Evolutionary conservation across 1,284 basidiomycete species (phyloP).

Genomic region (Neonothopanus nambi): DNA sequence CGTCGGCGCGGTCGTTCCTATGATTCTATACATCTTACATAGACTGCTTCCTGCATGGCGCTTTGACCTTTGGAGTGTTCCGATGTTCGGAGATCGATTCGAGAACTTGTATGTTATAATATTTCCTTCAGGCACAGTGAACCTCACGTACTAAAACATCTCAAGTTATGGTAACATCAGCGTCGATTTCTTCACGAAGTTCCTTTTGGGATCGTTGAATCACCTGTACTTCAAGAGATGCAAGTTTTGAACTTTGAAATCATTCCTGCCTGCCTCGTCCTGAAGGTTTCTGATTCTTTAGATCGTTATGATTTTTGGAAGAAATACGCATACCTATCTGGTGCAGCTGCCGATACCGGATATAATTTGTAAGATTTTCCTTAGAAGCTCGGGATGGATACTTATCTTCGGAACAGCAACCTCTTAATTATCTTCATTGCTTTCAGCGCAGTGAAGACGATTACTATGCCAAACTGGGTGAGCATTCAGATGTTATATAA

Average conservation of each 20-base stretch:
- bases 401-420: slow-evolving; percentile 13
- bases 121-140: background rate
- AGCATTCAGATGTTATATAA: no score
- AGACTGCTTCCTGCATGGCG: slow-evolving; percentile 21
- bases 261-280: background rate
- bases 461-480: slow-evolving; percentile 19
- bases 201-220: slow-evolving; percentile 25
- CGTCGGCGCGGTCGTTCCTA: slow-evolving; percentile 22
- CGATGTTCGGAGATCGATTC: slow-evolving; percentile 16
- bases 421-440: slow-evolving; percentile 28
- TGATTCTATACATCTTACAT: slow-evolving; percentile 22
- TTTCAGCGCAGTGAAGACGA: slow-evolving; percentile 22
- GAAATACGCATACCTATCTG: slow-evolving; percentile 25
- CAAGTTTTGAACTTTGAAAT: background rate
- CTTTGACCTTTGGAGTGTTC: slow-evolving; percentile 25
- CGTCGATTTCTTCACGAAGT: slow-evolving; percentile 22
- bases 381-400: no score
- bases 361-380: slow-evolving; percentile 25
- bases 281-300: background rate
- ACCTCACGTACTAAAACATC: slow-evolving; percentile 1
- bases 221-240: slow-evolving; percentile 27
- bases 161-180: slow-evolving; percentile 23
- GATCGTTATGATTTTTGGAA: slow-evolving; percentile 27
- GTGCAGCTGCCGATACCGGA: slow-evolving; percentile 27
- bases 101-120: slow-evolving; percentile 11